A percentile compares a stretch with the other conserved stretches of the same genome.
These are phyloP conservation scores for Exophiala bonariae DNA, from an alignment of 2,329 filamentous ascomycete genomes.

Conservation along the genomic window DNA sequence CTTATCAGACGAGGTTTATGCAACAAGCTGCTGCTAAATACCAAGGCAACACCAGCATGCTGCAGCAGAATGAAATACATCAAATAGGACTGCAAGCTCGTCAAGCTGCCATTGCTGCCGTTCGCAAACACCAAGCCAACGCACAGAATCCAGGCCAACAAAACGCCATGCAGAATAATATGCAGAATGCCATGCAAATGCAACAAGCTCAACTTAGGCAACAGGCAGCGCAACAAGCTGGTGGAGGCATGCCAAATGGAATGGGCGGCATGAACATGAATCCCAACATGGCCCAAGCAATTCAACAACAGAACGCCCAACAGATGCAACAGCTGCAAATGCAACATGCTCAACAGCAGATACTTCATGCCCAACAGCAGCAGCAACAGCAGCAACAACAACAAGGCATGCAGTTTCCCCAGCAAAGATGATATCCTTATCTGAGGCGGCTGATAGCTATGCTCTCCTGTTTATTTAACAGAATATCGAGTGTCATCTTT, in stretches of 20 bases:
- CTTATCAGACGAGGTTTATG: constrained; percentile 18
- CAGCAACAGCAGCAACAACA: constrained; percentile 22
- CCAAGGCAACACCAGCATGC: constrained; percentile 24
- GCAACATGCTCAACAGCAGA: constrained; percentile 26
- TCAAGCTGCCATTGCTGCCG: constrained; percentile 12
- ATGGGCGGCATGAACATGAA: constrained; percentile 23
- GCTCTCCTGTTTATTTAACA: no score
- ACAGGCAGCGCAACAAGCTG: constrained; percentile 16
- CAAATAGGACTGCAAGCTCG: constrained; percentile 20
- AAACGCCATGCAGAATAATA: constrained; percentile 3
- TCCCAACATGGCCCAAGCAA: constrained; percentile 23
- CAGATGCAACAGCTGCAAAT: constrained; percentile 29
- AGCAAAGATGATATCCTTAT: constrained; percentile 15
- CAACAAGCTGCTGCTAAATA: constrained; percentile 22
- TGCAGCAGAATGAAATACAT: constrained; percentile 19
- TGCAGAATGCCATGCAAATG: constrained; percentile 10
- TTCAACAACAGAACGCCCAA: constrained; percentile 26
- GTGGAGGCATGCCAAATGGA: constrained; percentile 19
- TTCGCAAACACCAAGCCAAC: constrained; percentile 17
- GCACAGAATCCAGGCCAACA: constrained; percentile 12
- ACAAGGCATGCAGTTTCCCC: constrained; percentile 22
- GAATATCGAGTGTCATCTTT: no score
- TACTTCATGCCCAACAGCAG: constrained; percentile 20
- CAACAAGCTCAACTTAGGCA: constrained; percentile 12
- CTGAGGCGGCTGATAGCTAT: no score